Evolutionary conservation across 2,329 filamentous ascomycete genomes (phyloP), one percentile per base, ranked within the genome.

Genomic region (Dactylonectria estremocensis): DNA sequence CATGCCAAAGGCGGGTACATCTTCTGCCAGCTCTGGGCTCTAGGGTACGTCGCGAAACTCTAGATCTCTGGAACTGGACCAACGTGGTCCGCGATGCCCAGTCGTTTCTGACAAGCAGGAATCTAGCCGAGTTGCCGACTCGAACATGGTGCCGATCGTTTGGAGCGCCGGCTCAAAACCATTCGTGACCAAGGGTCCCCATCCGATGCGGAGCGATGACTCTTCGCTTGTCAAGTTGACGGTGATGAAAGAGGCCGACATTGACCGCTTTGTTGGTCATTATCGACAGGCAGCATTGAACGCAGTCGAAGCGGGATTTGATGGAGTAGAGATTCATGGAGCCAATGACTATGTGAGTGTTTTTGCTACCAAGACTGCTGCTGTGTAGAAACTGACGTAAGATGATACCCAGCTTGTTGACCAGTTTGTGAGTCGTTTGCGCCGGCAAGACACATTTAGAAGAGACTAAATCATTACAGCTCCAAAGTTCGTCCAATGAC

Each of bases 271-370:
- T 64, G 91, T 93, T 75, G 77, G 78, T 1, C 88, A 88, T 1
- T 94, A 87, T 80, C 86, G 84, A 2, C 85, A 83, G 1, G 86
- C 87, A 0, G 82, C 86, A 0, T 83, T 84, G 70, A 84, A 89
- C 24, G 87, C 92, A 0, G 78, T 93, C 0, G 83, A 85, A 0
- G 89, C 88, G 5, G 93, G 93, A 0, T 91, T 92, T 37, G 93
- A 95, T 74, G 90, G 89, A 5, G 88, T 95, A 59, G 93, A 95
- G 69, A 77, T 86, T 6, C 84, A 88, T 66, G 85, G 79, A 10
- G 88, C 87, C 2, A 89, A 91, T 72, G 89, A 89, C 2, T 92
- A 92, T 70, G 81, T 92, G 1, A 65, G 73, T 72, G 1, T 3
- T 31, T 8, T 1, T 11, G 5, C n/a, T 7, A 4, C 3, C 16